A percentile compares a stretch with the other conserved stretches of the same genome.
Evolutionary conservation across 306 rosid species (phyloP).

Genomic region (Gleditsia sinensis): DNA sequence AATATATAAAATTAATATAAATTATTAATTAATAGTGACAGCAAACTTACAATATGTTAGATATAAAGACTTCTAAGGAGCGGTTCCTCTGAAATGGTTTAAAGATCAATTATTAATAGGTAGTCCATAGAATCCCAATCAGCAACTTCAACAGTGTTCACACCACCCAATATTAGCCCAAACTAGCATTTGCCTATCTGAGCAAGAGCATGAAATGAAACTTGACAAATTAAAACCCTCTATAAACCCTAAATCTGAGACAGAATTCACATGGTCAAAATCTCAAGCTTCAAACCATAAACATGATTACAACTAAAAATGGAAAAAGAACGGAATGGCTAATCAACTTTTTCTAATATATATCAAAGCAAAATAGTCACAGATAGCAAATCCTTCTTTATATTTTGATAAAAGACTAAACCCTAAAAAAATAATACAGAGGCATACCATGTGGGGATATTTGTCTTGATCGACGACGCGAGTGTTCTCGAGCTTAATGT

Average conservation of each 20-base stretch:
- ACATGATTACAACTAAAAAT: not conserved
- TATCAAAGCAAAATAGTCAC: not conserved
- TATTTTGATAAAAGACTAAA: not conserved
- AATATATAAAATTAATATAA: not conserved
- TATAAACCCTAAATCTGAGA: slow-evolving; percentile 7
- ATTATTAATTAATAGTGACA: not conserved
- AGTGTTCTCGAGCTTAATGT: slow-evolving; percentile 95
- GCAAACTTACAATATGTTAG: not conserved
- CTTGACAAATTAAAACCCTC: not conserved
- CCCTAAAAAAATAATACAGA: slow-evolving; percentile 14
- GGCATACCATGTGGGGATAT: slow-evolving; percentile 91
- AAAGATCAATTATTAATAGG: too few species aligned
- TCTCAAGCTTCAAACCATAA: not conserved
- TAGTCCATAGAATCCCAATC: not conserved
- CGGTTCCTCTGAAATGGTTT: not conserved
- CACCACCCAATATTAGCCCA: not conserved
- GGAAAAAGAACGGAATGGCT: not conserved
- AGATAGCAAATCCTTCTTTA: not conserved
- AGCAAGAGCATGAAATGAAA: not conserved
- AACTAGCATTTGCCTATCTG: not conserved
- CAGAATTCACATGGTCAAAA: not conserved
- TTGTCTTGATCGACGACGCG: slow-evolving; percentile 96
- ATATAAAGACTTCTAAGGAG: not conserved
- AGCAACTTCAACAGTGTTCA: not conserved
- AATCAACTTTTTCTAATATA: too few species aligned